Conservation (phyloP, 805 yeast species). For the Vanderwaltozyma verrucispora region DNA sequence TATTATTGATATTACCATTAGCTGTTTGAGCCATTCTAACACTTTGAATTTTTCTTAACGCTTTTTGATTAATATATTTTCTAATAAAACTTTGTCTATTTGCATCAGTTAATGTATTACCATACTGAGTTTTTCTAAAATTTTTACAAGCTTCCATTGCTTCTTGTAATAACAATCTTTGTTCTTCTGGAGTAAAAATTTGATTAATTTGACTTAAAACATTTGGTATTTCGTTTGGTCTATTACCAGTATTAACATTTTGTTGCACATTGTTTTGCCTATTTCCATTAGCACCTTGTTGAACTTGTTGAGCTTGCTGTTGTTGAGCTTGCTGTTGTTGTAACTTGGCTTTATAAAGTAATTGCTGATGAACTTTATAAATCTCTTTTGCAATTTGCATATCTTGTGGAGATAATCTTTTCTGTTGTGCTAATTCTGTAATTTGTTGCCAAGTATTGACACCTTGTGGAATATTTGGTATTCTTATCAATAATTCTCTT, state of each 20-base stretch:
- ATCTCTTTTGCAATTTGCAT: slow-evolving; percentile 28
- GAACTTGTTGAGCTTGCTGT: slow-evolving; percentile 15
- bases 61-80: slow-evolving; percentile 29
- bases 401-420: slow-evolving; percentile 25
- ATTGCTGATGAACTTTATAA: slow-evolving; percentile 55
- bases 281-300: slow-evolving; percentile 10
- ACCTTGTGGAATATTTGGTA: slow-evolving; percentile 44
- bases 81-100: slow-evolving; percentile 26
- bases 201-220: slow-evolving; percentile 27
- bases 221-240: slow-evolving; percentile 24
- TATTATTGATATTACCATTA: not conserved
- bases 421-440: slow-evolving; percentile 27
- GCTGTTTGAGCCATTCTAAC: slow-evolving; percentile 20
- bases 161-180: slow-evolving; percentile 26
- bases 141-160: slow-evolving; percentile 30
- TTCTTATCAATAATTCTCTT: slow-evolving; percentile 18
- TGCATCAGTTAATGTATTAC: slow-evolving; percentile 20
- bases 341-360: slow-evolving; percentile 39
- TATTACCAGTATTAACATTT: slow-evolving; percentile 7
- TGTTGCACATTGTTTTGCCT: too few relatives aligned
- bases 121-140: slow-evolving; percentile 26
- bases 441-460: slow-evolving; percentile 63
- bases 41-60: slow-evolving; percentile 26
- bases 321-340: slow-evolving; percentile 26
- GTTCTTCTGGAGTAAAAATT: slow-evolving; percentile 28